A percentile compares a stretch with the other conserved stretches of the same genome.
These are phyloP conservation scores for Trichocladium uniseriatum DNA, from an alignment of 495 filamentous ascomycete genomes.

Conservation along the genomic window DNA sequence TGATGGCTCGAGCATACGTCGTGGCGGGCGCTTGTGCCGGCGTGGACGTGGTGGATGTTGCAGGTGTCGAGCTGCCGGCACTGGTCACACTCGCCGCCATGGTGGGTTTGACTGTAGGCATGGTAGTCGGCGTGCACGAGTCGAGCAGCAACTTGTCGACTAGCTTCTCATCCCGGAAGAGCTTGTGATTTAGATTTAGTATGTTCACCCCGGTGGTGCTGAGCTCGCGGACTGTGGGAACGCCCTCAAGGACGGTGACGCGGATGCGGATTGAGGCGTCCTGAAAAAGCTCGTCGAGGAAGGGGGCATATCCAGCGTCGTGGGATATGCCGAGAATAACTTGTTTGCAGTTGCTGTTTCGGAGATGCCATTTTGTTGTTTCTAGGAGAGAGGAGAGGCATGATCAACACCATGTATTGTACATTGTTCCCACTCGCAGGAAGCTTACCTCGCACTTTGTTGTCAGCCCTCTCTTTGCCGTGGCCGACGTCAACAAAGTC, in stretches of 20 bases:
- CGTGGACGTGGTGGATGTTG: constrained; percentile 13
- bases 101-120: not conserved
- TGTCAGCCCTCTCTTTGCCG: constrained; percentile 58
- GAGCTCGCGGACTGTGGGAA: constrained; percentile 60
- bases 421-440: no score
- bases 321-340: constrained; percentile 72
- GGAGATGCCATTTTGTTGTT: constrained; percentile 44
- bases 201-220: constrained; percentile 47
- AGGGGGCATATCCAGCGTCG: constrained; percentile 60
- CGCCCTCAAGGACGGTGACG: constrained; percentile 66
- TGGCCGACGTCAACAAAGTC: constrained; percentile 69
- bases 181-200: constrained; percentile 45
- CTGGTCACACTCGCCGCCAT: not conserved
- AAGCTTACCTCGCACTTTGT: constrained; percentile 60
- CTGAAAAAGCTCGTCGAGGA: constrained; percentile 55
- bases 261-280: constrained; percentile 46
- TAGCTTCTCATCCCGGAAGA: constrained; percentile 59
- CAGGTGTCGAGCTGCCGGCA: not conserved
- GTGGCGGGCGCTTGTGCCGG: constrained; percentile 11
- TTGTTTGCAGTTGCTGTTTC: constrained; percentile 72
- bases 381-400: no score
- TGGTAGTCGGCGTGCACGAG: not conserved
- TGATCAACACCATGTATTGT: no score
- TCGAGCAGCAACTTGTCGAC: constrained; percentile 21
- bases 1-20: constrained; percentile 29